These are phyloP conservation scores for Betula pendula DNA, from an alignment of 306 rosid genomes.

Conservation along the genomic window DNA sequence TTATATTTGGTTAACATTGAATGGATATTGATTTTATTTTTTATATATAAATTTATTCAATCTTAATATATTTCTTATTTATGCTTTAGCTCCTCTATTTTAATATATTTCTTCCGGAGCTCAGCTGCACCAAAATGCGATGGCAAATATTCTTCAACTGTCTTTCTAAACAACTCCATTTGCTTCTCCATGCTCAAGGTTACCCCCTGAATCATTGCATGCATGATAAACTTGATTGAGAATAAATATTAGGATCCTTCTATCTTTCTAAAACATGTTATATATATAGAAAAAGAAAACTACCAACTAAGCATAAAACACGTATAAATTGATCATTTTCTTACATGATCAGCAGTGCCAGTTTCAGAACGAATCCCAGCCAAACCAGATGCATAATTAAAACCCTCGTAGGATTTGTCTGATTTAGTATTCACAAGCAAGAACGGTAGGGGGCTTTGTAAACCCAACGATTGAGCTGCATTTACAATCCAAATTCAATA, in stretches of 20 bases:
- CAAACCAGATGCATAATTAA: slow-evolving; percentile 13
- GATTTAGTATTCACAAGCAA: not conserved
- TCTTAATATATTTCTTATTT: too few relatives aligned
- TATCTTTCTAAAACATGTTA: not conserved
- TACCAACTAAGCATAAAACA: not conserved
- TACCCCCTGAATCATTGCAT: not conserved
- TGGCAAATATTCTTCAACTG: slow-evolving; percentile 3
- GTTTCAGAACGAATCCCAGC: slow-evolving; percentile 5
- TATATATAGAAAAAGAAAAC: not conserved
- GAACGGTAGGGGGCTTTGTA: slow-evolving; percentile 3
- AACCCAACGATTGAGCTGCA: slow-evolving; percentile 12
- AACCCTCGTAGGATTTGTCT: not conserved
- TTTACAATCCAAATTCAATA: not conserved
- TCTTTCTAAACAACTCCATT: not conserved
- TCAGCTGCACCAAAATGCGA: not conserved
- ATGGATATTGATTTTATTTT: not conserved
- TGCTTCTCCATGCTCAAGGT: not conserved
- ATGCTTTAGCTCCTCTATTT: too few relatives aligned
- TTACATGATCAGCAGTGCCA: slow-evolving; percentile 1
- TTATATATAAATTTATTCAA: too few relatives aligned
- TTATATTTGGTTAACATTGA: too few relatives aligned
- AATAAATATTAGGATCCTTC: too few relatives aligned
- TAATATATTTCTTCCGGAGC: not conserved
- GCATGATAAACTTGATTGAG: not conserved
- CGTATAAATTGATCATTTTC: not conserved